Evolutionary conservation across 768 basidiomycete genomes (phyloP).

Genomic region (Mycena floridula): DNA sequence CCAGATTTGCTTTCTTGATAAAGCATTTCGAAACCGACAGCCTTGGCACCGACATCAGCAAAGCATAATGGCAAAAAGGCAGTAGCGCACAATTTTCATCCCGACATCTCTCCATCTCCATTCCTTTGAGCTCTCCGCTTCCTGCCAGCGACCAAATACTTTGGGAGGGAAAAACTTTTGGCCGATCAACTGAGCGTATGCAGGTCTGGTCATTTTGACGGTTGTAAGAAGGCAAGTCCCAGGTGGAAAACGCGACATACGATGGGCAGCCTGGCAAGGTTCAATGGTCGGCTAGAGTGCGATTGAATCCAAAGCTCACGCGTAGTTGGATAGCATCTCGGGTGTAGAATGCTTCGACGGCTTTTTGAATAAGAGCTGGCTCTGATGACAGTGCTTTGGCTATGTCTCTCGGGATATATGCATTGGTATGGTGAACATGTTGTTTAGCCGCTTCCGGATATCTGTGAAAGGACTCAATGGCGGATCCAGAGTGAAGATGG

Average conservation of each 20-base stretch:
- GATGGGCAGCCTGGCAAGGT: conserved; percentile 73
- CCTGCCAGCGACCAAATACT: conserved; percentile 72
- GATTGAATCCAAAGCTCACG: conserved; percentile 39
- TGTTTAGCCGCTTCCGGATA: conserved; percentile 63
- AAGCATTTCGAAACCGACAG: conserved; percentile 96
- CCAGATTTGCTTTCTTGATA: conserved; percentile 78
- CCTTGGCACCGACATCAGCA: conserved; percentile 33
- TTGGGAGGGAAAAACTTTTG: conserved; percentile 93
- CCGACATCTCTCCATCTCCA: conserved; percentile 82
- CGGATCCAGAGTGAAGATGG: background rate
- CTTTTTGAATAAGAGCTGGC: conserved; percentile 74
- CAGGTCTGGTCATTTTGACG: conserved; percentile 79
- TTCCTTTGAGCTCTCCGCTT: conserved; percentile 55
- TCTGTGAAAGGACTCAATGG: conserved; percentile 27
- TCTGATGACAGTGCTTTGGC: conserved; percentile 61
- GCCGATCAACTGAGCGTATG: conserved; percentile 88
- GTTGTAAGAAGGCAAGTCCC: conserved; percentile 51
- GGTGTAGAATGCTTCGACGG: conserved; percentile 91
- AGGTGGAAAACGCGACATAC: conserved; percentile 89
- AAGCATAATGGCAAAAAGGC: background rate
- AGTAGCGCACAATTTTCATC: conserved; percentile 76
- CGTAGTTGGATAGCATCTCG: conserved; percentile 87
- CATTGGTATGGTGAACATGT: conserved; percentile 75
- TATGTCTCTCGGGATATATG: conserved; percentile 75
- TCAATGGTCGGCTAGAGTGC: background rate